Evolutionary conservation across 306 rosid species (phyloP).

Genomic region (Malus orientalis): DNA sequence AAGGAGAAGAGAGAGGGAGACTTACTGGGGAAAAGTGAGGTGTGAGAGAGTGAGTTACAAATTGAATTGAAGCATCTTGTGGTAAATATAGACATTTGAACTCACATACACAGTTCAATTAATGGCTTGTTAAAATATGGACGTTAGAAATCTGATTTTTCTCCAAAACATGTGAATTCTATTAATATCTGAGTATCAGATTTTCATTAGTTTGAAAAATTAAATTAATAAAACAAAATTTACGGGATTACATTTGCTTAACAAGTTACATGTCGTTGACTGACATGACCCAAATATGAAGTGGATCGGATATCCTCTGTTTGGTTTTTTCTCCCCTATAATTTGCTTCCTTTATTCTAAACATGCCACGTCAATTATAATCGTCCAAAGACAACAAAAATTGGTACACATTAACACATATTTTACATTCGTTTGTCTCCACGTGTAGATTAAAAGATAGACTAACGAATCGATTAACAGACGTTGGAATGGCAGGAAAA

Average conservation of each 20-base stretch:
- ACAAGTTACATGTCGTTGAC: too few relatives aligned
- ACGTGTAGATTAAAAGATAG: too few relatives aligned
- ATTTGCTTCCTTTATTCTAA: too few relatives aligned
- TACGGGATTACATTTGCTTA: background rate
- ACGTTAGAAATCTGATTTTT: constrained; percentile 4
- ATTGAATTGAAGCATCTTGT: background rate
- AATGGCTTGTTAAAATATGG: background rate
- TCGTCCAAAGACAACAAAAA: too few relatives aligned
- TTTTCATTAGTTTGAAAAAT: background rate
- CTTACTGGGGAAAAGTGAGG: background rate
- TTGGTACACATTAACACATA: too few relatives aligned
- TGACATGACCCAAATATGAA: too few relatives aligned
- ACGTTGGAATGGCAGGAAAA: too few relatives aligned
- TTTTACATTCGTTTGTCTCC: too few relatives aligned
- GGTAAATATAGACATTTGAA: background rate
- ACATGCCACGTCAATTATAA: too few relatives aligned
- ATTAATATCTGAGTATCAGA: background rate
- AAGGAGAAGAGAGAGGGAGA: background rate
- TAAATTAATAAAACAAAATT: background rate
- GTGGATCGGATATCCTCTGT: too few relatives aligned
- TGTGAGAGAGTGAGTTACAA: background rate
- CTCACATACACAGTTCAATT: background rate
- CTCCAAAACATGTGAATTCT: constrained; percentile 2
- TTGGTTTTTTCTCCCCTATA: too few relatives aligned
- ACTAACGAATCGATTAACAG: too few relatives aligned